Evolutionary conservation across 1,284 basidiomycete species (phyloP).

Genomic region (Ceratobasidium sp.): DNA sequence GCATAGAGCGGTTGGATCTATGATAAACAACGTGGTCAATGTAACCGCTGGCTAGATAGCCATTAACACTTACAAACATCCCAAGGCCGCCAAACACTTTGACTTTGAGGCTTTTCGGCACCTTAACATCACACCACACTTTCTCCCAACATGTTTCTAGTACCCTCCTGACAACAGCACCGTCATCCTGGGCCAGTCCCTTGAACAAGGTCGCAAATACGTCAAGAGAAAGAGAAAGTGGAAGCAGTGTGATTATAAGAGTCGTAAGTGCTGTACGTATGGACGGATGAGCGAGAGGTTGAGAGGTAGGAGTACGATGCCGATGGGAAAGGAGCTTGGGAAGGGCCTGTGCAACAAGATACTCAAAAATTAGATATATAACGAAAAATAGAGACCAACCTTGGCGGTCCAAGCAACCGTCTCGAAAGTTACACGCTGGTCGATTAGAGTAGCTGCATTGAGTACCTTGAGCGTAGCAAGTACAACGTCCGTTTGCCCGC

Average conservation of each 20-base stretch:
- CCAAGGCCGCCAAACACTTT: slow-evolving; percentile 70
- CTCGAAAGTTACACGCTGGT: slow-evolving; percentile 60
- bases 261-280: slow-evolving; percentile 78
- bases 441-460: slow-evolving; percentile 64
- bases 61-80: slow-evolving; percentile 13
- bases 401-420: slow-evolving; percentile 81
- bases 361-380: neutral
- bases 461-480: slow-evolving; percentile 74
- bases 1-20: slow-evolving; percentile 80
- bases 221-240: slow-evolving; percentile 75
- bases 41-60: neutral
- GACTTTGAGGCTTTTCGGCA: slow-evolving; percentile 77
- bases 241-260: slow-evolving; percentile 78
- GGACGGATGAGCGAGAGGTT: slow-evolving; percentile 60
- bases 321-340: slow-evolving; percentile 74
- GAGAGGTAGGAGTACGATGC: slow-evolving; percentile 54
- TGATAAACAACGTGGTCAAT: neutral
- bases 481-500: slow-evolving; percentile 72
- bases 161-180: slow-evolving; percentile 67
- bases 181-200: slow-evolving; percentile 73
- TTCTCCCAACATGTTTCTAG: slow-evolving; percentile 77
- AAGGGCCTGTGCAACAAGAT: slow-evolving; percentile 63
- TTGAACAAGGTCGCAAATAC: slow-evolving; percentile 75
- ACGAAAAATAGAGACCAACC: slow-evolving; percentile 59
- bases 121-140: slow-evolving; percentile 76